Evolutionary conservation across 1,139 yeast genomes (phyloP).

Genomic region (Sugiyamaella sp.): DNA sequence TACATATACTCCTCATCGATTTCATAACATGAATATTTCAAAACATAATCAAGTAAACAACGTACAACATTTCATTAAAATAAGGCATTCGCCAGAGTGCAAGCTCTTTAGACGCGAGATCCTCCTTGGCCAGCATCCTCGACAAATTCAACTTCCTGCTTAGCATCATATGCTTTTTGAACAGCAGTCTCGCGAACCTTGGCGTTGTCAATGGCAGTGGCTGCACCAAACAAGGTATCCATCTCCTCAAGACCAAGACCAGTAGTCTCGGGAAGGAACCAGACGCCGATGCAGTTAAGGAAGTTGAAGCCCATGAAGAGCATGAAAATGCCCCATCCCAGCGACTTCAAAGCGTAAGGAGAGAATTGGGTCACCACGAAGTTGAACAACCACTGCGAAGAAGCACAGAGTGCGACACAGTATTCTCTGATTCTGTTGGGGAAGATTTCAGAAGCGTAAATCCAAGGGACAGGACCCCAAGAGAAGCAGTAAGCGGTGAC

Average conservation of each 20-base stretch:
- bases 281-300: constrained; percentile 55
- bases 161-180: constrained; percentile 18
- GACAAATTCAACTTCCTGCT: constrained; percentile 15
- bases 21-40: neutral
- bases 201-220: constrained; percentile 22
- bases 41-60: neutral
- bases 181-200: constrained; percentile 17
- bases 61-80: neutral
- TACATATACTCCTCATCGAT: neutral
- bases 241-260: constrained; percentile 77
- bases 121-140: constrained; percentile 9
- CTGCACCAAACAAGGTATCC: constrained; percentile 42
- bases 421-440: constrained; percentile 60
- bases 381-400: constrained; percentile 81
- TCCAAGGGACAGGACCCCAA: constrained; percentile 67
- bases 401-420: constrained; percentile 59
- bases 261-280: constrained; percentile 72
- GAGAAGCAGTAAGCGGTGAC: constrained; percentile 65
- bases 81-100: neutral
- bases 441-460: constrained; percentile 59
- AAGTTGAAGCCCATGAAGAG: constrained; percentile 68
- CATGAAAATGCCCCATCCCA: constrained; percentile 60
- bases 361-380: constrained; percentile 71
- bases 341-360: constrained; percentile 57
- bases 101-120: constrained; percentile 7